Evolutionary conservation across 345 rosid species (phyloP).

Genomic region (Raphanus raphanistrum): DNA sequence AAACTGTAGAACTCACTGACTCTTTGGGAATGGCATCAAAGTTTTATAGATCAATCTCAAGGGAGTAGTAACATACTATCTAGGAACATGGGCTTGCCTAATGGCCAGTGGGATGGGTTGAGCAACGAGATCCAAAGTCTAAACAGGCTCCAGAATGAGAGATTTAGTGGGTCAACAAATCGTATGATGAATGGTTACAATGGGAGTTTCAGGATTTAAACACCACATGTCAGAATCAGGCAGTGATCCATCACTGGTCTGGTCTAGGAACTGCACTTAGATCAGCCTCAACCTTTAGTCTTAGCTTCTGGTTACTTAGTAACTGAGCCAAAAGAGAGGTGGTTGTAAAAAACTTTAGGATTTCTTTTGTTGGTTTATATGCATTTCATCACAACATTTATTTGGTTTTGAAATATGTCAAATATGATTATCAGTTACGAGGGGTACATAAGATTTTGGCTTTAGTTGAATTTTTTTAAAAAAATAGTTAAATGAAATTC

Average conservation of each 20-base stretch:
- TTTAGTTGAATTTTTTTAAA: too few relatives aligned
- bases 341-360: conserved; percentile 39
- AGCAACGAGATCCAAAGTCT: conserved; percentile 62
- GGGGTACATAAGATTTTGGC: background rate
- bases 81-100: conserved; percentile 48
- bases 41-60: conserved; percentile 63
- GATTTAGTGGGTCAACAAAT: conserved; percentile 60
- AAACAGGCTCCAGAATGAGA: conserved; percentile 64
- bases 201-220: conserved; percentile 71
- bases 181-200: conserved; percentile 63
- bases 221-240: conserved; percentile 17
- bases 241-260: conserved; percentile 22
- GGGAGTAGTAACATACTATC: conserved; percentile 49
- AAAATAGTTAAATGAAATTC: too few relatives aligned
- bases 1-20: conserved; percentile 54
- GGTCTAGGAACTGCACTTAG: conserved; percentile 1
- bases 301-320: conserved; percentile 25
- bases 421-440: conserved; percentile 10
- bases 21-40: conserved; percentile 61
- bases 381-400: conserved; percentile 9
- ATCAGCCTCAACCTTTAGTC: conserved; percentile 4
- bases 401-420: conserved; percentile 15
- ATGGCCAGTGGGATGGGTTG: conserved; percentile 80
- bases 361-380: conserved; percentile 13
- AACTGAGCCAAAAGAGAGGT: conserved; percentile 17